These are phyloP conservation scores for Lepidium aucheri DNA, from an alignment of 345 rosid species.

Conservation along the genomic window DNA sequence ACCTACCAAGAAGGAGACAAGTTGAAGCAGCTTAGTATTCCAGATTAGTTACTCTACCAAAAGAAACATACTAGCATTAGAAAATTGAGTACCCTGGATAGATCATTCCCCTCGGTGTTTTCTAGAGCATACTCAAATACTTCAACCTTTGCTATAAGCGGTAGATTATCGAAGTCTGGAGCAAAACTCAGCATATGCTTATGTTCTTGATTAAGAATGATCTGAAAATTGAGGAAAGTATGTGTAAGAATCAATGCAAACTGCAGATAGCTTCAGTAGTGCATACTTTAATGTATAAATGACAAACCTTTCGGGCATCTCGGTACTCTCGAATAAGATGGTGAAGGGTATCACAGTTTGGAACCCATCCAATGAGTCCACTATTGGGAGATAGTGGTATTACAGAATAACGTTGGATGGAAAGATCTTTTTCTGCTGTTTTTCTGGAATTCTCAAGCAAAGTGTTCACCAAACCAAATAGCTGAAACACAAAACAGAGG, in stretches of 20 bases:
- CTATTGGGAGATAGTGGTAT: slow-evolving; percentile 95
- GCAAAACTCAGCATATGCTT: slow-evolving; percentile 87
- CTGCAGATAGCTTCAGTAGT: background rate
- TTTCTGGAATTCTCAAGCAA: slow-evolving; percentile 81
- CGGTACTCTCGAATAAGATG: slow-evolving; percentile 88
- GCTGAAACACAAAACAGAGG: slow-evolving; percentile 41
- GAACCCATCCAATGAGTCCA: slow-evolving; percentile 97
- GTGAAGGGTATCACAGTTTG: slow-evolving; percentile 93
- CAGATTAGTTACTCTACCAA: background rate
- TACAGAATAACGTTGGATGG: slow-evolving; percentile 80
- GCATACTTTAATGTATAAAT: slow-evolving; percentile 15
- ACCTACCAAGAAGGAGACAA: slow-evolving; percentile 48
- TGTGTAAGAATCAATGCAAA: background rate
- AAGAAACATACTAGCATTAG: background rate
- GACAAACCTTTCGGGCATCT: slow-evolving; percentile 80
- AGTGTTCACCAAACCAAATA: slow-evolving; percentile 91
- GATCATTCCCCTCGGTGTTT: slow-evolving; percentile 95
- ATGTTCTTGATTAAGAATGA: slow-evolving; percentile 86
- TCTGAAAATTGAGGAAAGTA: slow-evolving; percentile 43
- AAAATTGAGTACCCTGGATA: slow-evolving; percentile 57
- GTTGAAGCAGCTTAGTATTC: background rate
- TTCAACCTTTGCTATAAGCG: slow-evolving; percentile 88
- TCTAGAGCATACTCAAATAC: slow-evolving; percentile 83
- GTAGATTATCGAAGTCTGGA: slow-evolving; percentile 87
- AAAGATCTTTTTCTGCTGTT: slow-evolving; percentile 83